A percentile compares a stretch with the other conserved stretches of the same genome.
phyloP scores from a whole-genome alignment of 306 rosid genomes.

The Quercus rubra region DNA sequence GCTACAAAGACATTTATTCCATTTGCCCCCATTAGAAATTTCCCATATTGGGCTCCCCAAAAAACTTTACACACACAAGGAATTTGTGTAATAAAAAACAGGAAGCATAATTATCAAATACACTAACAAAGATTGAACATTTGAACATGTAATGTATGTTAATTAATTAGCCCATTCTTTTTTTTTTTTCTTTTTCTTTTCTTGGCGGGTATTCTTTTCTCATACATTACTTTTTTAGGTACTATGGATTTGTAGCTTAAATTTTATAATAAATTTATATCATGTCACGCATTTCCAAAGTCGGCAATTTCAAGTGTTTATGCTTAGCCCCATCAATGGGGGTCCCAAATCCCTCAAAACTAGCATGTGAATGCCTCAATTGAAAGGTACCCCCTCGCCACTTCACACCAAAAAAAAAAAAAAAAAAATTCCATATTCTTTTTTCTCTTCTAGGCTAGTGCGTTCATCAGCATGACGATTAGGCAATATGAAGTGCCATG shows the following conservation, averaged over 20 bases:
- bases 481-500: constrained; percentile 2
- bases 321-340: constrained; percentile 3
- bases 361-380: constrained; percentile 26
- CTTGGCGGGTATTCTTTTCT: too few species aligned
- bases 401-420: not conserved
- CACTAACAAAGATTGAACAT: too few species aligned
- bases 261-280: too few species aligned
- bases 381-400: constrained; percentile 12
- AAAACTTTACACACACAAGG: too few species aligned
- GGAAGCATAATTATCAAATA: too few species aligned
- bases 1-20: not conserved
- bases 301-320: constrained; percentile 3
- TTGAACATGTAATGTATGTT: too few species aligned
- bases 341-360: constrained; percentile 25
- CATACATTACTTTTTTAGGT: too few species aligned
- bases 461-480: constrained; percentile 51
- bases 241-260: too few species aligned
- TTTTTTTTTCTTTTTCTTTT: too few species aligned
- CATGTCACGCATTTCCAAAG: not conserved
- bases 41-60: not conserved
- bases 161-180: too few species aligned
- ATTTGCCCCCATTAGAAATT: not conserved
- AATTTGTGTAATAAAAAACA: too few species aligned
- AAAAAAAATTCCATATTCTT: not conserved
- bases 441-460: not conserved